A percentile compares a stretch with the other conserved stretches of the same genome.
These are phyloP conservation scores for Bertia moriformis DNA, from an alignment of 2,329 filamentous ascomycete genomes.

Conservation along the genomic window DNA sequence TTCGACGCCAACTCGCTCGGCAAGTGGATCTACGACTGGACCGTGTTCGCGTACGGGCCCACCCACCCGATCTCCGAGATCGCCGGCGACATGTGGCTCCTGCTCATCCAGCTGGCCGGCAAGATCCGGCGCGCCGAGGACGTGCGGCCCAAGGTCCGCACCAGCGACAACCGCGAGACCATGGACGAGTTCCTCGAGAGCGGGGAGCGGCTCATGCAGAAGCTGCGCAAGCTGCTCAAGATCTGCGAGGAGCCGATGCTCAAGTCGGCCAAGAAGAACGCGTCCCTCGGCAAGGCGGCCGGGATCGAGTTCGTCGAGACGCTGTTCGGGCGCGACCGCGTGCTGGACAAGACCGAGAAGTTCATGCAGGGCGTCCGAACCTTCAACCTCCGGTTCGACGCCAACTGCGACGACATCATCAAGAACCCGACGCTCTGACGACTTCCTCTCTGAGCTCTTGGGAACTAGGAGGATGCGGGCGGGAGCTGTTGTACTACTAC, in stretches of 20 bases:
- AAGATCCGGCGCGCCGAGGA: constrained; percentile 88
- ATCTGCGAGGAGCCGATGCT: constrained; percentile 94
- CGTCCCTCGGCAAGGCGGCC: constrained; percentile 76
- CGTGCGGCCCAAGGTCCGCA: constrained; percentile 56
- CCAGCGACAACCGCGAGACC: constrained; percentile 60
- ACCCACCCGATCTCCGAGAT: constrained; percentile 75
- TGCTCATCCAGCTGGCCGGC: constrained; percentile 81
- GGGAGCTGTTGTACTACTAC: too few species aligned
- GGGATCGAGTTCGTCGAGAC: constrained; percentile 92
- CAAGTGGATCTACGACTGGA: constrained; percentile 99
- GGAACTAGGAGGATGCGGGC: too few species aligned
- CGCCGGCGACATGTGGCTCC: constrained; percentile 86
- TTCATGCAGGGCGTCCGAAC: constrained; percentile 78
- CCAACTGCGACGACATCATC: constrained; percentile 86
- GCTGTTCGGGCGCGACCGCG: constrained; percentile 81
- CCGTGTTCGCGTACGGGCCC: constrained; percentile 74
- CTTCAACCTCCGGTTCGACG: constrained; percentile 89
- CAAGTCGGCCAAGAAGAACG: constrained; percentile 64
- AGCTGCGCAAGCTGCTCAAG: constrained; percentile 76
- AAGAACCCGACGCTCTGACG: constrained; percentile 42
- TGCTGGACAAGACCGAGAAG: constrained; percentile 78
- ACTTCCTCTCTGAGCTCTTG: too few species aligned
- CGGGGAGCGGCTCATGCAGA: constrained; percentile 73
- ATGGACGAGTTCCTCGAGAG: constrained; percentile 82
- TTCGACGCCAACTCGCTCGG: constrained; percentile 95